Evolutionary conservation across 768 basidiomycete genomes (phyloP).

Genomic region (Paxillus rubicundulus): DNA sequence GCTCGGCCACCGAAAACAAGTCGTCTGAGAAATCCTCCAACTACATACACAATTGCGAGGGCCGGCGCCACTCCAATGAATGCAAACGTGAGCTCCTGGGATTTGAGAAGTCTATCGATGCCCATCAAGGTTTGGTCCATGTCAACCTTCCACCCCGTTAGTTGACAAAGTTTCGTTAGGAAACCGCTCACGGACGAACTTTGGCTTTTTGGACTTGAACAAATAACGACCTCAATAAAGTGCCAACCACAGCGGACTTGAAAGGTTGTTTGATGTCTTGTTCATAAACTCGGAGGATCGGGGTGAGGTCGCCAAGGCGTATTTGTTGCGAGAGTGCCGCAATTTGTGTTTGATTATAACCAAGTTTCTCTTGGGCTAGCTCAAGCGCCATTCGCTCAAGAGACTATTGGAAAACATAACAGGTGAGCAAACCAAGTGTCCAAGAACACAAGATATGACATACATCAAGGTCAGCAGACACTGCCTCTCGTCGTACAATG

Average conservation of each 20-base stretch:
- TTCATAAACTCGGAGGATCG: slow-evolving; percentile 86
- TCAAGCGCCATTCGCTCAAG: slow-evolving; percentile 90
- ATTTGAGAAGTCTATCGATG: slow-evolving; percentile 90
- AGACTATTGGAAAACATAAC: slow-evolving; percentile 48
- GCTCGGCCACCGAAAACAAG: slow-evolving; percentile 52
- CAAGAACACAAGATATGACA: slow-evolving; percentile 14
- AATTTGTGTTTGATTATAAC: slow-evolving; percentile 64
- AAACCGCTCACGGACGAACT: slow-evolving; percentile 36
- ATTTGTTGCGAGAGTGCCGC: slow-evolving; percentile 62
- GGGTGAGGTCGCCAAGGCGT: slow-evolving; percentile 77
- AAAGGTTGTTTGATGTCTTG: slow-evolving; percentile 88
- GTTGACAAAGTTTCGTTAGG: not conserved
- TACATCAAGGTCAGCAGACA: slow-evolving; percentile 83
- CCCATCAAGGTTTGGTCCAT: slow-evolving; percentile 86
- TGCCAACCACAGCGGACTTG: slow-evolving; percentile 75
- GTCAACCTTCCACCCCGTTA: slow-evolving; percentile 61
- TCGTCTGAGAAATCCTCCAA: slow-evolving; percentile 49
- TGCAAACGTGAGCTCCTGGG: slow-evolving; percentile 93
- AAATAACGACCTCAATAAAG: slow-evolving; percentile 78
- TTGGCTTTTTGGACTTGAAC: slow-evolving; percentile 97
- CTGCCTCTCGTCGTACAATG: slow-evolving; percentile 77
- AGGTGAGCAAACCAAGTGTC: not conserved
- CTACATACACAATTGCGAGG: slow-evolving; percentile 71
- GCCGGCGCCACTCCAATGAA: slow-evolving; percentile 96
- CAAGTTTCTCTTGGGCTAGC: slow-evolving; percentile 77